phyloP scores from a whole-genome alignment of 768 basidiomycete species.

The Paxillus involutus region DNA sequence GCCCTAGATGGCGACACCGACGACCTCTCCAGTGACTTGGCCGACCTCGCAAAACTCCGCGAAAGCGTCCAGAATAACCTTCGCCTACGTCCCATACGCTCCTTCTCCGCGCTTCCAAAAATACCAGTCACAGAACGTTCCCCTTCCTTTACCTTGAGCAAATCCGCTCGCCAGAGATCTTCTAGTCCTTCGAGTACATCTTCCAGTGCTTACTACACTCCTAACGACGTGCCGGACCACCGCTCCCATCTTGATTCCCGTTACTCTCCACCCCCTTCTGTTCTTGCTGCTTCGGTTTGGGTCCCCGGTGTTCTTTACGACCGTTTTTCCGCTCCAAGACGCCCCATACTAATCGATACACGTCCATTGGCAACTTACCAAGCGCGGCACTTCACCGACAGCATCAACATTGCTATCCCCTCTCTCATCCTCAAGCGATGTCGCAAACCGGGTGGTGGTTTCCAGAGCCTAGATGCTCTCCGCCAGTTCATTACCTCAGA shows the following conservation, averaged over 20 bases:
- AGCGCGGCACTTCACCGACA: conserved; percentile 61
- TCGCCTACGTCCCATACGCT: conserved; percentile 73
- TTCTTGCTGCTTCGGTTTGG: conserved; percentile 36
- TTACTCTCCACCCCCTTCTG: conserved; percentile 15
- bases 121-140: conserved; percentile 24
- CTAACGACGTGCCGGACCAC: conserved; percentile 35
- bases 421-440: conserved; percentile 88
- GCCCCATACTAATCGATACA: conserved; percentile 81
- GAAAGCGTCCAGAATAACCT: conserved; percentile 76
- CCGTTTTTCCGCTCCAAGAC: conserved; percentile 46
- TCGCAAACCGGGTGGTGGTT: conserved; percentile 66
- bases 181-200: conserved; percentile 46
- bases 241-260: conserved; percentile 19
- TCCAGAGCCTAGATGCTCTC: conserved; percentile 65
- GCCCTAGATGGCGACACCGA: conserved; percentile 35
- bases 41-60: conserved; percentile 65
- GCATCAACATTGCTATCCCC: conserved; percentile 85
- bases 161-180: conserved; percentile 21
- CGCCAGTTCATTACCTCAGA: conserved; percentile 84
- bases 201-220: conserved; percentile 54
- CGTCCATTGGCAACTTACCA: conserved; percentile 68
- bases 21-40: conserved; percentile 68
- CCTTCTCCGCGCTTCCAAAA: conserved; percentile 52
- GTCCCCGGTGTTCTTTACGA: conserved; percentile 46
- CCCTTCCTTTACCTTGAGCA: conserved; percentile 9